A percentile compares a stretch with the other conserved stretches of the same genome.
phyloP scores from a whole-genome alignment of 2,329 filamentous ascomycete species.

The Monilinia fructigena region DNA sequence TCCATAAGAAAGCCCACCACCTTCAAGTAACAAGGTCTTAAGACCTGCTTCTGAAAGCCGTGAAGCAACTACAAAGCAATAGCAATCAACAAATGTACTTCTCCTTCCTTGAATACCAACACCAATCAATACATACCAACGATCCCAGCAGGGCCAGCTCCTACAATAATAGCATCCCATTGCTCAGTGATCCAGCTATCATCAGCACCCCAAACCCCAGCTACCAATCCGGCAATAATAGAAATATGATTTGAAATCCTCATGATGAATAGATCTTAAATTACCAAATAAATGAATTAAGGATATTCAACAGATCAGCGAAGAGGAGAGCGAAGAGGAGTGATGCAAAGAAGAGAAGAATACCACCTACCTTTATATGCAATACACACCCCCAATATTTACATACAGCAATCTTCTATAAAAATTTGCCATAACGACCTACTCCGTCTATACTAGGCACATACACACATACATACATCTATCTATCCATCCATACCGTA shows the following conservation, averaged over 20 bases:
- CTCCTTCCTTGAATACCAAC: too few relatives aligned
- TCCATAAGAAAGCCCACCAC: constrained; percentile 51
- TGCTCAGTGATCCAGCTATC: constrained; percentile 34
- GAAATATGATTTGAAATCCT: constrained; percentile 2
- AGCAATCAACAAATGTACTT: neutral
- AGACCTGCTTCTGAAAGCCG: constrained; percentile 52
- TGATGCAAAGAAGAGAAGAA: neutral
- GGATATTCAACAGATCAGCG: too few relatives aligned
- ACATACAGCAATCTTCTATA: too few relatives aligned
- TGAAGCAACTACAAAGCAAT: constrained; percentile 41
- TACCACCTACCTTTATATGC: neutral
- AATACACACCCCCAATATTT: neutral
- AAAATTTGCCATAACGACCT: too few relatives aligned
- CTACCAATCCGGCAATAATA: constrained; percentile 6
- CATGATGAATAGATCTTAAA: neutral
- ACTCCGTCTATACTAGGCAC: too few relatives aligned
- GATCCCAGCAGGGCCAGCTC: constrained; percentile 52
- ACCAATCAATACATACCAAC: constrained; percentile 37
- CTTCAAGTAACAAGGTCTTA: constrained; percentile 52
- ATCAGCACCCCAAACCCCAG: constrained; percentile 17
- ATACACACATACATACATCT: too few relatives aligned
- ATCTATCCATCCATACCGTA: too few relatives aligned
- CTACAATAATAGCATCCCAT: constrained; percentile 46
- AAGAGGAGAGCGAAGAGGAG: neutral
- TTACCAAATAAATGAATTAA: neutral